Conservation (phyloP, 108 stramenopile genomes). For the Discostella stelligeroides region DNA sequence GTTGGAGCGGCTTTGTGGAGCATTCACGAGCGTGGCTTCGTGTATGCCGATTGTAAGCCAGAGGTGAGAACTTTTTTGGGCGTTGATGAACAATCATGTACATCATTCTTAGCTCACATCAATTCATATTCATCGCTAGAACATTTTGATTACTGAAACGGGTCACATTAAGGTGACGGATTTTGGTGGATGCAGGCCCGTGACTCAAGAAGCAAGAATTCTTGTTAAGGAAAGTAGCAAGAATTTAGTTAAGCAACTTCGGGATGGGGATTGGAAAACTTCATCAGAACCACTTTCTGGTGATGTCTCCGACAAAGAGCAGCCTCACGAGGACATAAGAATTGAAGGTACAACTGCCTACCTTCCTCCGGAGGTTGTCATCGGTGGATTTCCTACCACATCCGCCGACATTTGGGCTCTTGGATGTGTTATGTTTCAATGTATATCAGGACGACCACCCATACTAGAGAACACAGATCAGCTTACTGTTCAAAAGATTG, state of each 20-base stretch:
- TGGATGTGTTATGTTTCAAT: constrained; percentile 95
- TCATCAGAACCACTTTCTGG: neutral
- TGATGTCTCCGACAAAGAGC: constrained; percentile 9
- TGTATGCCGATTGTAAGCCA: constrained; percentile 94
- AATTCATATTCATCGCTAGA: too few relatives aligned
- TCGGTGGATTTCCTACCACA: constrained; percentile 71
- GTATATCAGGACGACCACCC: constrained; percentile 91
- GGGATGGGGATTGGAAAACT: constrained; percentile 92
- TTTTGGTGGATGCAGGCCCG: constrained; percentile 93
- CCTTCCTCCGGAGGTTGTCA: constrained; percentile 95
- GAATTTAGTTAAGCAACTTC: constrained; percentile 65
- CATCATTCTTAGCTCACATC: too few relatives aligned
- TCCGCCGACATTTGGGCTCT: constrained; percentile 96
- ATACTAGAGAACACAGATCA: constrained; percentile 82
- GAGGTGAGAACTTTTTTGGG: too few relatives aligned
- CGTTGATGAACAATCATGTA: too few relatives aligned
- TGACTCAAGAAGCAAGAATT: constrained; percentile 68
- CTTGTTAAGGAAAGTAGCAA: constrained; percentile 48
- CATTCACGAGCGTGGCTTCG: constrained; percentile 88
- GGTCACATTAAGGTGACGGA: constrained; percentile 97
- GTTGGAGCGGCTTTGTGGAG: constrained; percentile 87
- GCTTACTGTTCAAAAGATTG: constrained; percentile 74
- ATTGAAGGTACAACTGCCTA: constrained; percentile 97
- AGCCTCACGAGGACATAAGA: constrained; percentile 71
- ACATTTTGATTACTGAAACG: constrained; percentile 91